Percentiles rank a stretch among this genome's conserved stretches.
phyloP scores from a whole-genome alignment of 2,329 filamentous ascomycete genomes.

The Aspergillus nomiae region DNA sequence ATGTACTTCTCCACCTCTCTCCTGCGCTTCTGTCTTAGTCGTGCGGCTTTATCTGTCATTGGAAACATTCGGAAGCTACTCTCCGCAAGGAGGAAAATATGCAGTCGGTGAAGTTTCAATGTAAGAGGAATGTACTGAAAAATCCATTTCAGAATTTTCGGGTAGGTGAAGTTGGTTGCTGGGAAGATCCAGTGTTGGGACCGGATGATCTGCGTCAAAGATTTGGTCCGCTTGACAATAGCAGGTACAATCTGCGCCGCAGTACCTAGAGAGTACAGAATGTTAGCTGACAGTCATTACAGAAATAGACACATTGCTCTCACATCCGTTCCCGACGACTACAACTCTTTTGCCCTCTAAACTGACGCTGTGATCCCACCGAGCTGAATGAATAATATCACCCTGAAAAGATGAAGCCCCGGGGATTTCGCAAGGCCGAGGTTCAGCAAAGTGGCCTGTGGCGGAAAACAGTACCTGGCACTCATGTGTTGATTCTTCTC shows the following conservation, averaged over 20 bases:
- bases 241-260: constrained; percentile 31
- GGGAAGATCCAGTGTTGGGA: constrained; percentile 59
- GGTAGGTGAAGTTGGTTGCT: constrained; percentile 38
- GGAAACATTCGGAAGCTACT: too few relatives aligned
- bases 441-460: constrained; percentile 57
- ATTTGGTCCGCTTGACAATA: constrained; percentile 48
- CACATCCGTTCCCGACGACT: too few relatives aligned
- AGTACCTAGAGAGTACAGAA: constrained; percentile 4
- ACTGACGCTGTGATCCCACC: too few relatives aligned
- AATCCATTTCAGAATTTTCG: constrained; percentile 53
- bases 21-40: constrained; percentile 33
- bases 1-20: constrained; percentile 38
- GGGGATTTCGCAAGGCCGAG: constrained; percentile 44
- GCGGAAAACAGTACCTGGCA: constrained; percentile 54
- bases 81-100: too few relatives aligned
- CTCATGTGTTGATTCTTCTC: constrained; percentile 40
- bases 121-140: constrained; percentile 36
- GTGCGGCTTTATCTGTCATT: constrained; percentile 38
- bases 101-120: constrained; percentile 21
- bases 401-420: too few relatives aligned
- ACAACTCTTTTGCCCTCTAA: too few relatives aligned
- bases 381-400: too few relatives aligned
- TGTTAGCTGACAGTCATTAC: too few relatives aligned
- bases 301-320: too few relatives aligned
- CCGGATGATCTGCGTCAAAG: constrained; percentile 59